phyloP scores from a whole-genome alignment of 495 filamentous ascomycete species.

The Pseudomonodictys pantanalensis region DNA sequence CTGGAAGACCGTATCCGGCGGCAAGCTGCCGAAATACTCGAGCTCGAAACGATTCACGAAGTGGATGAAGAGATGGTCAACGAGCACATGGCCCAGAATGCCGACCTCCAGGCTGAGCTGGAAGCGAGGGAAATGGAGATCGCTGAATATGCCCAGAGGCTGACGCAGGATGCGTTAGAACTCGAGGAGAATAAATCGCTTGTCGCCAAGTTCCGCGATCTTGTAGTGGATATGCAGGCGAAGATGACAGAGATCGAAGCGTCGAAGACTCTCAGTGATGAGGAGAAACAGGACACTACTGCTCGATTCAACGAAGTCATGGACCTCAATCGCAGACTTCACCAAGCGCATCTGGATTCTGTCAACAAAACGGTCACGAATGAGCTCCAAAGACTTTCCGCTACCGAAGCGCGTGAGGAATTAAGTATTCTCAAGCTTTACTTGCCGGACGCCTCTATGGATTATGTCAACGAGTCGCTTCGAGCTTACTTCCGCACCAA shows the following conservation, averaged over 20 bases:
- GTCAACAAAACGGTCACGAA: constrained; percentile 92
- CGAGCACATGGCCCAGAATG: constrained; percentile 88
- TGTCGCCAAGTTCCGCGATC: constrained; percentile 77
- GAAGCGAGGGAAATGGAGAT: constrained; percentile 77
- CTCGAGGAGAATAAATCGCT: constrained; percentile 90
- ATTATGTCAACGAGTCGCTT: constrained; percentile 71
- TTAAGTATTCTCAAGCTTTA: constrained; percentile 83
- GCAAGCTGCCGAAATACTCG: constrained; percentile 73
- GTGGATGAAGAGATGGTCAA: constrained; percentile 91
- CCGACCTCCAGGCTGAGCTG: constrained; percentile 90
- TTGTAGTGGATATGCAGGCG: constrained; percentile 79
- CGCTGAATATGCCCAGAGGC: constrained; percentile 67
- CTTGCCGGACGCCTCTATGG: constrained; percentile 71
- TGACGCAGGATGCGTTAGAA: constrained; percentile 64
- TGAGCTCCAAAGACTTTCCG: constrained; percentile 81
- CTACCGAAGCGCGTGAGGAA: constrained; percentile 85
- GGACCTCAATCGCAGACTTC: constrained; percentile 92
- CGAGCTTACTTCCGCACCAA: constrained; percentile 82
- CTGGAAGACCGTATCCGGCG: constrained; percentile 81
- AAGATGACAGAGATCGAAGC: constrained; percentile 90
- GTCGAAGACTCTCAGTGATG: constrained; percentile 86
- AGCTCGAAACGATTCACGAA: constrained; percentile 82
- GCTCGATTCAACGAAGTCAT: constrained; percentile 87
- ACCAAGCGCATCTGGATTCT: constrained; percentile 80
- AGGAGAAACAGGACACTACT: constrained; percentile 81